Conservation (phyloP, 2,329 filamentous ascomycete genomes). For the Colletotrichum cordylinicola region DNA sequence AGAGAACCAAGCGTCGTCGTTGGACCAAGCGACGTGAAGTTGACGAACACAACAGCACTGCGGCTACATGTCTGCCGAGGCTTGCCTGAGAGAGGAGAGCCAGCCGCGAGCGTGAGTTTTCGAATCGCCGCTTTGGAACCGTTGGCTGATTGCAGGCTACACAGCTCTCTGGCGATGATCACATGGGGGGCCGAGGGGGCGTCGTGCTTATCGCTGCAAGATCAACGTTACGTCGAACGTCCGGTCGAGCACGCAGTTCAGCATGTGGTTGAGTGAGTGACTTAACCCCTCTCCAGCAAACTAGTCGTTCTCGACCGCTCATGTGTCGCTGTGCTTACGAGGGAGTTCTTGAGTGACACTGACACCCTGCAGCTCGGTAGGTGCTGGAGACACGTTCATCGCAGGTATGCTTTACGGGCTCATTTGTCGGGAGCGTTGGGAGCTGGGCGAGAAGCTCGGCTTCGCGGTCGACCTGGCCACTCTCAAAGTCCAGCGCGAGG, state of each 20-base stretch:
- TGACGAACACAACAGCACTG: slow-evolving; percentile 27
- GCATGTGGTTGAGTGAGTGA: slow-evolving; percentile 64
- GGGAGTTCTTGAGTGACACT: background rate
- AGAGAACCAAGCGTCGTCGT: no score
- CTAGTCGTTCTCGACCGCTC: background rate
- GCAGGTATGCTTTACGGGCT: slow-evolving; percentile 73
- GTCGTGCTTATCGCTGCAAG: slow-evolving; percentile 40
- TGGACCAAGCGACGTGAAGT: background rate
- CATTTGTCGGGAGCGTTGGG: slow-evolving; percentile 57
- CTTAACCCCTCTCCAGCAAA: background rate
- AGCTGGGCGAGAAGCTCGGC: slow-evolving; percentile 50
- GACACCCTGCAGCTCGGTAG: slow-evolving; percentile 61
- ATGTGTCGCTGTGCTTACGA: background rate
- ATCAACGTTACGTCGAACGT: slow-evolving; percentile 41
- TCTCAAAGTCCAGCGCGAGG: slow-evolving; percentile 70
- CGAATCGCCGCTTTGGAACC: background rate
- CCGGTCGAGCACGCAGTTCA: slow-evolving; percentile 44
- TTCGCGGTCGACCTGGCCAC: slow-evolving; percentile 74
- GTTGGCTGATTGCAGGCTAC: background rate
- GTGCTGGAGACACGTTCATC: slow-evolving; percentile 78
- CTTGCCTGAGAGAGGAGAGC: slow-evolving; percentile 54
- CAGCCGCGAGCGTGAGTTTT: slow-evolving; percentile 49
- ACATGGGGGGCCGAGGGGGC: slow-evolving; percentile 64
- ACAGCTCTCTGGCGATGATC: slow-evolving; percentile 56
- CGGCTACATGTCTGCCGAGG: slow-evolving; percentile 48